phyloP scores from a whole-genome alignment of 2,329 filamentous ascomycete species.

The Aspergillus novoparasiticus region DNA sequence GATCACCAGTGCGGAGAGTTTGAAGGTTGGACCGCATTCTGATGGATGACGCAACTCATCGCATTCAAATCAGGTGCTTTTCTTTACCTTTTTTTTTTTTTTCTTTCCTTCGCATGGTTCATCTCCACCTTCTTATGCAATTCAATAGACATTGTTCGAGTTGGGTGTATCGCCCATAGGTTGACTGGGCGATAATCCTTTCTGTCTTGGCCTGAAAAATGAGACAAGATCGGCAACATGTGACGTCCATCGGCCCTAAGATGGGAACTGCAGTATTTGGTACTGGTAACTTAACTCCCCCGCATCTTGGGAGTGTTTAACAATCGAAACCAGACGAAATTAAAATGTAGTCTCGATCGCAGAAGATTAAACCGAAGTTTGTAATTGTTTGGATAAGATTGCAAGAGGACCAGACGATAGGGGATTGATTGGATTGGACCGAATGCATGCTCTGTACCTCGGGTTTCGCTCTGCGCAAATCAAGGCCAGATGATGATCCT shows the following conservation, averaged over 20 bases:
- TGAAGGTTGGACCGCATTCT: background rate
- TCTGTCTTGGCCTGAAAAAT: background rate
- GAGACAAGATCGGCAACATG: conserved; percentile 4
- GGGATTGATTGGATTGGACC: background rate
- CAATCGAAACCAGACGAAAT: background rate
- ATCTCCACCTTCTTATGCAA: background rate
- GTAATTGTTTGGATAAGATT: background rate
- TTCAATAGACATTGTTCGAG: background rate
- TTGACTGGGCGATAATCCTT: background rate
- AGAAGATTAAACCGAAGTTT: background rate
- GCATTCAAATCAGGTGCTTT: background rate
- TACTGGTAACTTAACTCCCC: background rate
- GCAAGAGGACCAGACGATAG: background rate
- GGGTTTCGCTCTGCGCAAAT: background rate
- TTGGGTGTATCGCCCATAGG: background rate
- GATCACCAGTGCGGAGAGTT: background rate
- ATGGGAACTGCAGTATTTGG: background rate
- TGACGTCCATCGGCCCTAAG: conserved; percentile 1
- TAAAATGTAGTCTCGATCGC: background rate
- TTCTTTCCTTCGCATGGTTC: no score
- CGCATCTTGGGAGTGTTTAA: background rate
- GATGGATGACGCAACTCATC: conserved; percentile 4
- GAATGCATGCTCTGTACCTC: background rate
- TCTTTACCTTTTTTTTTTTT: background rate
- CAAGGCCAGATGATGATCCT: background rate